Conservation (phyloP, 805 yeast species). For the Lipomyces spencermartinsiae region DNA sequence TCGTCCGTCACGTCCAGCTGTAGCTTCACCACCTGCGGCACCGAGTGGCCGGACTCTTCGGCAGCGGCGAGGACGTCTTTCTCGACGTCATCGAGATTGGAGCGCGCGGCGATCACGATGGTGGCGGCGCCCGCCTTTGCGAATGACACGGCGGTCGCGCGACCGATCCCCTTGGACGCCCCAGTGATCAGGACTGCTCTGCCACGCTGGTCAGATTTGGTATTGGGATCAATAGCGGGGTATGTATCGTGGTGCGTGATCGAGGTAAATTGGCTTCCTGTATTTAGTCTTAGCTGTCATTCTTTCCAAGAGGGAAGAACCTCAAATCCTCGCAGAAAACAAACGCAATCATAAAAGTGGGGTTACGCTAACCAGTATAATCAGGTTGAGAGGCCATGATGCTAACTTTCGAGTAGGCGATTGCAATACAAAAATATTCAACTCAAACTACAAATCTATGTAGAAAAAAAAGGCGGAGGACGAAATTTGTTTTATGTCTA, state of each 20-base stretch:
- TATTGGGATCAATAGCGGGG: slow-evolving; percentile 8
- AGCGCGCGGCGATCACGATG: slow-evolving; percentile 2
- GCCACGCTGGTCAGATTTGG: slow-evolving; percentile 4
- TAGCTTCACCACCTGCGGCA: slow-evolving; percentile 5
- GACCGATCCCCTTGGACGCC: slow-evolving; percentile 19
- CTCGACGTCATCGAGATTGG: background rate
- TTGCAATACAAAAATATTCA: slow-evolving; percentile 1
- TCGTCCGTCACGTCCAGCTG: slow-evolving; percentile 6
- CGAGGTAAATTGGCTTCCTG: slow-evolving; percentile 7
- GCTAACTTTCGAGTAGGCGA: slow-evolving; percentile 3
- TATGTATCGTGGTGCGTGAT: slow-evolving; percentile 6
- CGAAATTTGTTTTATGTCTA: slow-evolving; percentile 3
- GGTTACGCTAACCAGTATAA: slow-evolving; percentile 6
- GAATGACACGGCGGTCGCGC: slow-evolving; percentile 16
- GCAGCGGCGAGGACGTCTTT: slow-evolving; percentile 3
- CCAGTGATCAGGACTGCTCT: slow-evolving; percentile 24
- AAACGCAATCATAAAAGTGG: slow-evolving; percentile 4
- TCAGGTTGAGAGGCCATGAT: slow-evolving; percentile 8
- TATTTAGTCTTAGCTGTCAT: slow-evolving; percentile 7
- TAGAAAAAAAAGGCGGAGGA: background rate
- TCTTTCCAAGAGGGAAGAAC: background rate
- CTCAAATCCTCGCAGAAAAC: slow-evolving; percentile 5
- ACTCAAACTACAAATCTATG: background rate
- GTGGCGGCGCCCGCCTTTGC: slow-evolving; percentile 19
- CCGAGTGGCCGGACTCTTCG: background rate